Conservation (phyloP, 306 rosid genomes). For the Vigna hirtella region DNA sequence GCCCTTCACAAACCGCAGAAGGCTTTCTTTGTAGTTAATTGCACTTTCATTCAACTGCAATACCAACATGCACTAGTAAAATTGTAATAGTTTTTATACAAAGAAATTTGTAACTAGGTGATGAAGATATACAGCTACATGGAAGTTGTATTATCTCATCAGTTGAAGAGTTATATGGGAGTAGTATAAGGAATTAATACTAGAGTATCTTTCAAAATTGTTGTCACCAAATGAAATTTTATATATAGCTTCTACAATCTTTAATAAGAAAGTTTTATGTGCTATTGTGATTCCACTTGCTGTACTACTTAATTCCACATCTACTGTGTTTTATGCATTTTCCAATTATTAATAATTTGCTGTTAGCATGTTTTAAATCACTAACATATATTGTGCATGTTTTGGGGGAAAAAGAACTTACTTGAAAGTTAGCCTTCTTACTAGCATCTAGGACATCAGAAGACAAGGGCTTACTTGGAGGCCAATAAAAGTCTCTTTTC, state of each 20-base stretch:
- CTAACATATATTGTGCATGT: not conserved
- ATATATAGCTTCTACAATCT: not conserved
- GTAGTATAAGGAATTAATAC: not conserved
- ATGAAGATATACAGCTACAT: no score
- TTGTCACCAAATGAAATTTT: not conserved
- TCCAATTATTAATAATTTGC: not conserved
- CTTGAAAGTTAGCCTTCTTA: slow-evolving; percentile 11
- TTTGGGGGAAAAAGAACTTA: slow-evolving; percentile 22
- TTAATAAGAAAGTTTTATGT: not conserved
- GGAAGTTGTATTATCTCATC: no score
- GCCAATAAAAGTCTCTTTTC: slow-evolving; percentile 9
- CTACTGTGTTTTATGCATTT: not conserved
- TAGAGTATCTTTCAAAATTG: not conserved
- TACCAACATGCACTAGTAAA: not conserved
- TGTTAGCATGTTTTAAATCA: not conserved
- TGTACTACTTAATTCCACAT: not conserved
- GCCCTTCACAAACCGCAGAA: not conserved
- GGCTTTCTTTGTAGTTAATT: not conserved
- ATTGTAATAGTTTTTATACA: not conserved
- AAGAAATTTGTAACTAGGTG: not conserved
- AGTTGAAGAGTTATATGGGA: not conserved
- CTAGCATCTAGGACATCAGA: not conserved
- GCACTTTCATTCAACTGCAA: slow-evolving; percentile 27
- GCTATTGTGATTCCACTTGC: not conserved
- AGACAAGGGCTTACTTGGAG: not conserved